Base-by-base conservation (phyloP, 2,329 filamentous ascomycete species). In the Ophiostoma pallidulum region DNA sequence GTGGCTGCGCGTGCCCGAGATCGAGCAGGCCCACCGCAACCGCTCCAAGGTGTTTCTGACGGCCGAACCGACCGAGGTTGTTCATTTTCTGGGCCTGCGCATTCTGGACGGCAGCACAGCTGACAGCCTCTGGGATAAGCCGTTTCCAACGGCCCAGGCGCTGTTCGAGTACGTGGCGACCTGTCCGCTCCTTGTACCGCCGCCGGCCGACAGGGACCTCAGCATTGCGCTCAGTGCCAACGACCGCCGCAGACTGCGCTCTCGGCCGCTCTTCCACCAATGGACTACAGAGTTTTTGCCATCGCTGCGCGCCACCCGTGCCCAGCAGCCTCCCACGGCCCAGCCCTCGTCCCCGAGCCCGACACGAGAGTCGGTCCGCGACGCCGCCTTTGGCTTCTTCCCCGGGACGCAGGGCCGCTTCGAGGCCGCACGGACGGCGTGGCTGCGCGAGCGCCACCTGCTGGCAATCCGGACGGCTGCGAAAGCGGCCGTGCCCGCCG, bases 281-380 rank as follows among this genome's bases (percentile, higher is more conserved):
- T 90, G 83, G 73, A 60, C 82, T 4, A 69, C 81, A 1, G 75
- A 80, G 5, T 88, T 77, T 52, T 62, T 84, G n/a, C 78, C 80
- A 57, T 57, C 3, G 22, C 37, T 49, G 8, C 26, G 43, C 19
- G 20, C 16, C 12, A 18, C 1, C 49, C 67, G 20, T 65, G 64
- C 0, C 14, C 26, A 36, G 26, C 20, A n/a, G 3, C 14, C 61
- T 62, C 1, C 70, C 12, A 24, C 41, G 3, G 41, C 32, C 35
- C 24, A 16, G 7, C 37, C 22, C 2, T 48, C 48, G n/a, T 6
- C 36, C 19, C 50, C 1, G n/a, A n/a, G n/a, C n/a, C 37, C 58
- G 2, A 59, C 59, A 2, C 66, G 80, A 19, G 63, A 72, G 7
- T 45, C 66, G 4, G 66, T 83, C 2, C 70, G 72, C 0, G 56